Evolutionary conservation across 2,329 filamentous ascomycete species (phyloP).

Genomic region (Orbilia javanica): DNA sequence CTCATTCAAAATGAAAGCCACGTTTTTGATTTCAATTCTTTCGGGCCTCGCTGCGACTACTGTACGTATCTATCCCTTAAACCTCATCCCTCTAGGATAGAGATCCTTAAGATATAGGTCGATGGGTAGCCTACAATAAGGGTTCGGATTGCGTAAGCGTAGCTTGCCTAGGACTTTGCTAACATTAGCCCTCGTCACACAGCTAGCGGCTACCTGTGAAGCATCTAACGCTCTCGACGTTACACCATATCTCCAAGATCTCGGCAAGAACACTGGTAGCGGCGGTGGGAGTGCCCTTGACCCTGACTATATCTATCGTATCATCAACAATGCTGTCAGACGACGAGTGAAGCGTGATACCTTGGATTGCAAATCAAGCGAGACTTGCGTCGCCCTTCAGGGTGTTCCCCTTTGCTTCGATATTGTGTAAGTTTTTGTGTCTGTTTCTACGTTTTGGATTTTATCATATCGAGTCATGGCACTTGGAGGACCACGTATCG

Average conservation of each 20-base stretch:
- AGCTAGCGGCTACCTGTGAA: conserved; percentile 30
- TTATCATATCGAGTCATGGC: too few species aligned
- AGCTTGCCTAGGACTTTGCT: not conserved
- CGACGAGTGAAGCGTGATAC: conserved; percentile 28
- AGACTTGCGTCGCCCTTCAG: conserved; percentile 33
- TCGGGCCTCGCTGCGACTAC: conserved; percentile 2
- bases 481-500: too few species aligned
- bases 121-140: not conserved
- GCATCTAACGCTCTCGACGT: conserved; percentile 32
- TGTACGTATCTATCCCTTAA: conserved; percentile 10
- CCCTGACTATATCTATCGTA: conserved; percentile 17
- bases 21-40: conserved; percentile 17
- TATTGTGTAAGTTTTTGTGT: conserved; percentile 5
- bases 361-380: conserved; percentile 29
- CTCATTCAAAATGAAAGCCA: conserved; percentile 21
- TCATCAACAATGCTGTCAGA: conserved; percentile 26
- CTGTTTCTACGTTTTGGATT: not conserved
- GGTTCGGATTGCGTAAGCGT: not conserved
- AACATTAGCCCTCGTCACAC: not conserved
- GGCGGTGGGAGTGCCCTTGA: conserved; percentile 4
- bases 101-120: not conserved
- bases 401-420: conserved; percentile 36
- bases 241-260: conserved; percentile 30
- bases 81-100: not conserved
- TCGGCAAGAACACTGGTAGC: not conserved